Conservation (phyloP, 2,329 filamentous ascomycete genomes). For the Cladosporium cucumerinum region DNA sequence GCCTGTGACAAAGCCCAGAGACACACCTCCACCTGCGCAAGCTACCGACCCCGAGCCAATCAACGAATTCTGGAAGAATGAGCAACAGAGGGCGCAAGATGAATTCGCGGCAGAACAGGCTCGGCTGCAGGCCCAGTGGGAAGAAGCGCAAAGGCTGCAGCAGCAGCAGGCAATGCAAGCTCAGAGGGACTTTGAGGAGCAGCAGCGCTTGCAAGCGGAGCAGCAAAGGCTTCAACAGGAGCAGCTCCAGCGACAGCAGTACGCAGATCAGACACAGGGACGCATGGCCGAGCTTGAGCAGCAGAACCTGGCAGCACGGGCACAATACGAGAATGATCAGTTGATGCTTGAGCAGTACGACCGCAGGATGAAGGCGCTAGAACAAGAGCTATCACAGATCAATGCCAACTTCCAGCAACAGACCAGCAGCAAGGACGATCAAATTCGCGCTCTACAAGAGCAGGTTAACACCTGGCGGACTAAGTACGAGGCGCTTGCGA, state of each 20-base stretch:
- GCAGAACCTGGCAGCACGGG: conserved; percentile 88
- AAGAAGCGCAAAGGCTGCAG: conserved; percentile 75
- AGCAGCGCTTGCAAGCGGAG: conserved; percentile 81
- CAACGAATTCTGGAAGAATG: conserved; percentile 95
- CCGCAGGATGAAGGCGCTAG: conserved; percentile 83
- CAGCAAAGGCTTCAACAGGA: conserved; percentile 90
- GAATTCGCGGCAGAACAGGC: conserved; percentile 94
- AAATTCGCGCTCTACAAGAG: conserved; percentile 87
- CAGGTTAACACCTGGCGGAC: conserved; percentile 97
- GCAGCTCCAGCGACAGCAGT: conserved; percentile 81
- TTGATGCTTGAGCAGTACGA: conserved; percentile 97
- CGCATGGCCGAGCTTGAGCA: conserved; percentile 92
- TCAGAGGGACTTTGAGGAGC: conserved; percentile 93
- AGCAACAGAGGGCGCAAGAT: conserved; percentile 84
- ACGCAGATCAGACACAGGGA: conserved; percentile 89
- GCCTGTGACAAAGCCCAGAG: conserved; percentile 63
- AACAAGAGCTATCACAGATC: conserved; percentile 79
- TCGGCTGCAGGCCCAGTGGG: conserved; percentile 81
- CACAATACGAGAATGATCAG: conserved; percentile 96
- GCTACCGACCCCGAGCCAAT: conserved; percentile 88
- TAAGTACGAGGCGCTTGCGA: conserved; percentile 95
- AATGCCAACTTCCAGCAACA: conserved; percentile 83
- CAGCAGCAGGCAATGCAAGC: conserved; percentile 79
- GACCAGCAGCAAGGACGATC: conserved; percentile 84
- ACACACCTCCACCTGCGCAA: conserved; percentile 64